Percentiles rank a stretch among this genome's conserved stretches.
Conservation (phyloP, 2,329 filamentous ascomycete species). For the Coniochaeta sp. region DNA sequence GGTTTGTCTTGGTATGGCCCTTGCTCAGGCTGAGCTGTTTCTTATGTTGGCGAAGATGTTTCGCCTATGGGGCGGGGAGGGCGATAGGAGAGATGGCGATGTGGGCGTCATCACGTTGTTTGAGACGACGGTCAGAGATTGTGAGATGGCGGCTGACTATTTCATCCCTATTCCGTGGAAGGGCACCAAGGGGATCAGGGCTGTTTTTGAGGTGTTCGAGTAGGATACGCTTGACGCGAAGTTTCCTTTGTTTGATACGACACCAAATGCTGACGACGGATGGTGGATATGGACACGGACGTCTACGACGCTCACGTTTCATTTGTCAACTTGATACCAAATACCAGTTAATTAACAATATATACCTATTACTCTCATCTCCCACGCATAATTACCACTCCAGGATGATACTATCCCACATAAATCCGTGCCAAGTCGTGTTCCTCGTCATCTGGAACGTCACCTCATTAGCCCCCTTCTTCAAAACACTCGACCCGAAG, state of each 20-base stretch:
- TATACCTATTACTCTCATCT: not conserved
- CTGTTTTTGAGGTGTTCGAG: not conserved
- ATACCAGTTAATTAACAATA: not conserved
- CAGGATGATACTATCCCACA: constrained; percentile 19
- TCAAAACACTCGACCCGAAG: constrained; percentile 13
- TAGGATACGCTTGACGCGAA: not conserved
- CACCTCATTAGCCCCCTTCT: constrained; percentile 16
- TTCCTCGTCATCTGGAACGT: constrained; percentile 17
- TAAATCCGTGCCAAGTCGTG: constrained; percentile 18
- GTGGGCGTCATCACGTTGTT: constrained; percentile 25
- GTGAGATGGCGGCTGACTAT: constrained; percentile 27
- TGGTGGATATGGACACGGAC: not conserved
- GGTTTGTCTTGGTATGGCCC: constrained; percentile 6
- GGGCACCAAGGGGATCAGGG: constrained; percentile 16
- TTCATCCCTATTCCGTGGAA: constrained; percentile 31
- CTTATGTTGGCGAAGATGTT: constrained; percentile 8
- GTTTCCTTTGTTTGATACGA: not conserved
- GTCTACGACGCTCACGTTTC: not conserved
- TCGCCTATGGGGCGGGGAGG: not conserved
- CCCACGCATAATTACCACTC: constrained; percentile 13
- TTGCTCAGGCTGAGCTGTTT: constrained; percentile 8
- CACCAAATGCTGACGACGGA: not conserved
- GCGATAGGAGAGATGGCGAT: constrained; percentile 22
- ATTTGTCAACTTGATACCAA: not conserved
- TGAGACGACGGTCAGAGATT: constrained; percentile 25